phyloP scores from a whole-genome alignment of 768 basidiomycete species.

The Leccinum incarnatum region DNA sequence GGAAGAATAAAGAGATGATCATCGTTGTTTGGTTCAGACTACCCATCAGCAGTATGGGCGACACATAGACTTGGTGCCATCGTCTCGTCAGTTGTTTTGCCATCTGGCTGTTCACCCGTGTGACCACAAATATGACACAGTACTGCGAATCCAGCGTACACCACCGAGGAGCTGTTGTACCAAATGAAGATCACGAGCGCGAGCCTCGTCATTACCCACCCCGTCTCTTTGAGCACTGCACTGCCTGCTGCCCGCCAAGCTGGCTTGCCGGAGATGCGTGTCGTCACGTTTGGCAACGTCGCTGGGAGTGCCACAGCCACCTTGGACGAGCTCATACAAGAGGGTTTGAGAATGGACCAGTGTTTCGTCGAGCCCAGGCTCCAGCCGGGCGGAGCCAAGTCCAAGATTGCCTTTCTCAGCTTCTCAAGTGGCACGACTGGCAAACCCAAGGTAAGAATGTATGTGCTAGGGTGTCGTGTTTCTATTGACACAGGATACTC shows the following conservation, averaged over 20 bases:
- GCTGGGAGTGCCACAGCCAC: slow-evolving; percentile 20
- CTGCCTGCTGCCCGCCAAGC: slow-evolving; percentile 29
- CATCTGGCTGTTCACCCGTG: background rate
- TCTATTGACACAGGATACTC: background rate
- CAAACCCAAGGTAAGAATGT: slow-evolving; percentile 29
- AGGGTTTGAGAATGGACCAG: slow-evolving; percentile 31
- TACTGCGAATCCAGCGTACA: slow-evolving; percentile 37
- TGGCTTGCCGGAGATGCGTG: slow-evolving; percentile 29
- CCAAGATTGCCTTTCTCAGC: slow-evolving; percentile 60
- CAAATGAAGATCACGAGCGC: slow-evolving; percentile 30
- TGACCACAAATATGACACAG: slow-evolving; percentile 8
- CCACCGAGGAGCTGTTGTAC: slow-evolving; percentile 31
- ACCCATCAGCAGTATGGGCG: slow-evolving; percentile 56
- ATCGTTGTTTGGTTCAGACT: slow-evolving; percentile 39
- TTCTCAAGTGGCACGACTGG: slow-evolving; percentile 80
- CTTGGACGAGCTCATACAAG: slow-evolving; percentile 51
- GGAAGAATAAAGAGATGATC: no score
- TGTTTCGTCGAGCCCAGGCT: slow-evolving; percentile 49
- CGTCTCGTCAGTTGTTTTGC: slow-evolving; percentile 44
- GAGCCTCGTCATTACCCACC: slow-evolving; percentile 31
- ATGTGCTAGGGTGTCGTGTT: no score
- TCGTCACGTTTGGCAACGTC: slow-evolving; percentile 27
- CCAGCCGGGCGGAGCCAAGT: slow-evolving; percentile 55
- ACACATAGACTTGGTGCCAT: slow-evolving; percentile 55
- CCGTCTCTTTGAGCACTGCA: slow-evolving; percentile 26